Evolutionary conservation across 148 eudicot genomes (phyloP), one percentile per base, ranked within the genome.

Genomic region (Tetragonia tetragonoides): DNA sequence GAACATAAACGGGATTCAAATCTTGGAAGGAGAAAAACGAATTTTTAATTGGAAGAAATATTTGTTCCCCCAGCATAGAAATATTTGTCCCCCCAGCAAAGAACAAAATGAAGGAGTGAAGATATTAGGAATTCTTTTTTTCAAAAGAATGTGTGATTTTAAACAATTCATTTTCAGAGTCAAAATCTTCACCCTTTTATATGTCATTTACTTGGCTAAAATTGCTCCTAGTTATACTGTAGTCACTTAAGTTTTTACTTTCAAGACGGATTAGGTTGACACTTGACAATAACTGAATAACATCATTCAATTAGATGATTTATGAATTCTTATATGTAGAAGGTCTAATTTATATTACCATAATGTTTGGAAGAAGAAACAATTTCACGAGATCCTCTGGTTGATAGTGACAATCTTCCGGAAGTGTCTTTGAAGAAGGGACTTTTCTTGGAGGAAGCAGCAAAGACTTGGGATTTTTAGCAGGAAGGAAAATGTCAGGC

Each of bases 381-480:
- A 90, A 81, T 87, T 92, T 90, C 83, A 92, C 90, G 68, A 92
- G 93, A 84, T 88, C 84, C 85, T 92, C 97, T 49, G 90, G 97
- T 68, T 92, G 93, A 81, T 92, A 92, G 49, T 90, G 97, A 77
- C 93, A 87, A 83, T 92, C 97, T 78, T 92, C 97, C 21, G 97
- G 97, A 85, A 92, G 92, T 56, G 74, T 87, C 24, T 81, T 90
- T 66, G 81, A 83, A 83, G 83, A 83, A 70, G 90, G 81, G 79
- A 75, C 78, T 70, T 84, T 85, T 42, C 84, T 88, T 76, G 84
- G 78, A 66, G 89, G 93, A 77, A 90, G 84, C 51, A 88, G 79
- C 61, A 92, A 81, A 16, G 92, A 86, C 81, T 87, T 90, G 54
- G 89, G 89, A 81, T 92, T 90, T 81, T 88, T 90, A 72, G 93